Base-by-base conservation (phyloP, 768 basidiomycete species). In the Solioccasus polychromus region DNA sequence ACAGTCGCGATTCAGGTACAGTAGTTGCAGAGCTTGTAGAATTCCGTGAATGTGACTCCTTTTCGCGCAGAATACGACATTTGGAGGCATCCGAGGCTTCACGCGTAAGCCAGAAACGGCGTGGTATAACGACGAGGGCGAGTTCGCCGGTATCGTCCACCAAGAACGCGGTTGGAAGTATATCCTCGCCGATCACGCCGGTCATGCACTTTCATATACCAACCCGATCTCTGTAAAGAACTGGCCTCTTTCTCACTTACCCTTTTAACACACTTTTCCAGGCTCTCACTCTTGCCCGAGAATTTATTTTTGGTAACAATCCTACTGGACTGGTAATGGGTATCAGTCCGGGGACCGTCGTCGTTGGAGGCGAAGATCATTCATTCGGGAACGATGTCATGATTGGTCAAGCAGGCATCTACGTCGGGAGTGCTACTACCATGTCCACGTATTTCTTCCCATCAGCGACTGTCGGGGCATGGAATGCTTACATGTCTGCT, bases 31-130 rank as follows among this genome's bases (percentile, higher is more conserved):
- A 17, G 41, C 17, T 45, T 11, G 9, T 6, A 5, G 6, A 17
- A 31, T 17, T 34, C 12, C 10, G 15, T 34, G 12, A 15, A 34
- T 34, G 11, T 17, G 17, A 34, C n/a, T 34, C 32, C 32, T 34
- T 10, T 17, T 17, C 18, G 2, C 10, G 32, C 18, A 34, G 81
- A 89, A 89, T 55, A 85, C 84, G n/a, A 88, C 85, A 1, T 89
- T 88, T 55, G 84, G 85, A 20, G 85, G 85, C 6, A 80, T 81
- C 34, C 82, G 82, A 63, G 86, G 86, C 2, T 89, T 89, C 61
- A 79, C 82, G 0, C 71, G 78, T 32, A 76, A 72, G 45, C 86
- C 86, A 3, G 72, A 78, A 0, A 88, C 86, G 1, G 76, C 79
- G 0, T 88, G 84, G 83, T 67, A 64, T 40, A 77, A 80, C 46